phyloP scores from a whole-genome alignment of 495 filamentous ascomycete genomes.

The Aspergillus affinis region DNA sequence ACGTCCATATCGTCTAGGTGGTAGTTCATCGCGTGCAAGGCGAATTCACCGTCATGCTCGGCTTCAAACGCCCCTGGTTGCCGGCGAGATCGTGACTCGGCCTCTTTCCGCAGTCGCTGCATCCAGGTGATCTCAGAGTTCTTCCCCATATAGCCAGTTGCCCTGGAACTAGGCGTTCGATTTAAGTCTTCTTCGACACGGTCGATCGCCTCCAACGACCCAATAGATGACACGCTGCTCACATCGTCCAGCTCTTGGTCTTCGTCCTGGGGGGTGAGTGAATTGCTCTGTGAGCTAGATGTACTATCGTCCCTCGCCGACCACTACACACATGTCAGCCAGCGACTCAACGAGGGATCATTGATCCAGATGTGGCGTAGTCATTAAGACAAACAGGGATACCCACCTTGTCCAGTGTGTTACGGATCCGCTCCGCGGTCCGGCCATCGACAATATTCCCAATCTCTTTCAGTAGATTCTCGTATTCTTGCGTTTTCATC shows the following conservation, averaged over 20 bases:
- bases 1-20: slow-evolving; percentile 60
- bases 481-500: slow-evolving; percentile 50
- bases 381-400: background rate
- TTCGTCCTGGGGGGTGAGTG: slow-evolving; percentile 35
- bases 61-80: slow-evolving; percentile 34
- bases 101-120: slow-evolving; percentile 45
- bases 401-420: slow-evolving; percentile 43
- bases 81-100: slow-evolving; percentile 34
- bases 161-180: slow-evolving; percentile 45
- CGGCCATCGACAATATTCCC: slow-evolving; percentile 30
- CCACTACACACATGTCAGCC: slow-evolving; percentile 15
- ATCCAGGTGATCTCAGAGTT: slow-evolving; percentile 66
- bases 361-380: background rate
- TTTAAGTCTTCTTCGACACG: slow-evolving; percentile 62
- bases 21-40: slow-evolving; percentile 51
- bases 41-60: slow-evolving; percentile 30
- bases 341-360: background rate
- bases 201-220: slow-evolving; percentile 61
- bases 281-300: slow-evolving; percentile 33
- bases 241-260: slow-evolving; percentile 28
- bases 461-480: slow-evolving; percentile 46
- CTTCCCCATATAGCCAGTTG: slow-evolving; percentile 65
- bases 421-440: slow-evolving; percentile 38
- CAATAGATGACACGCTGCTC: slow-evolving; percentile 51
- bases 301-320: slow-evolving; percentile 23